Base-by-base conservation (phyloP, 768 basidiomycete species). In the Tephrocybe rancida region DNA sequence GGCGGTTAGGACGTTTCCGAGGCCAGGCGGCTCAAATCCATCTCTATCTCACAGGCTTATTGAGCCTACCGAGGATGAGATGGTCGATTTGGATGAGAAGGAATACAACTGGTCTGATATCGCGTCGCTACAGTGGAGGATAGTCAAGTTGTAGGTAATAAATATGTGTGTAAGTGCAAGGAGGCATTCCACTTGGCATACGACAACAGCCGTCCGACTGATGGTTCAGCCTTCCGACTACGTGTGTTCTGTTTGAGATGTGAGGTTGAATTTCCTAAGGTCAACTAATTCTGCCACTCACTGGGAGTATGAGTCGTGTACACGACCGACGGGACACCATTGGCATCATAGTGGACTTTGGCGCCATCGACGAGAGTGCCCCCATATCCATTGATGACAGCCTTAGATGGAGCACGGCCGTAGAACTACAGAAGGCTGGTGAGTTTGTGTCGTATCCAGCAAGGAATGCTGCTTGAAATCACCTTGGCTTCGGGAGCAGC, bases 21-120 rank as follows among this genome's bases (percentile, higher is more conserved):
- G 64, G 18, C 57, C 67, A 4, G 53, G 48, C 9, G 48, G 46
- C 21, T 57, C 54, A 14, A 55, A 47, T 24, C 61, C 62, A 5
- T 64, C 66, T 0, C 53, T 68, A 18, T 65, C 66, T 3, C 60
- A 62, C 49, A 63, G 62, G 14, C 32, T 54, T 45, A 26, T 34
- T 26, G 37, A 53, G 18, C 41, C 37, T 9, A 52, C 25, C 3
- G 54, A 38, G 2, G 52, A 44, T 37, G 58, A 54, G 21, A 63
- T 22, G 8, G 66, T 44, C 21, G 53, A 56, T n/a, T 62, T 38
- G 30, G 57, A 59, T 38, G 63, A 63, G 37, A 62, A 67, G 27
- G 58, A 58, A 21, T 41, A 57, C 27, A 42, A 44, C 7, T 70
- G 68, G 68, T 38, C 53, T 6, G 58, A 66, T 24, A 62, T 70